Conservation (phyloP, 208 protist genomes). For the Trypanosoma platydactyli region DNA sequence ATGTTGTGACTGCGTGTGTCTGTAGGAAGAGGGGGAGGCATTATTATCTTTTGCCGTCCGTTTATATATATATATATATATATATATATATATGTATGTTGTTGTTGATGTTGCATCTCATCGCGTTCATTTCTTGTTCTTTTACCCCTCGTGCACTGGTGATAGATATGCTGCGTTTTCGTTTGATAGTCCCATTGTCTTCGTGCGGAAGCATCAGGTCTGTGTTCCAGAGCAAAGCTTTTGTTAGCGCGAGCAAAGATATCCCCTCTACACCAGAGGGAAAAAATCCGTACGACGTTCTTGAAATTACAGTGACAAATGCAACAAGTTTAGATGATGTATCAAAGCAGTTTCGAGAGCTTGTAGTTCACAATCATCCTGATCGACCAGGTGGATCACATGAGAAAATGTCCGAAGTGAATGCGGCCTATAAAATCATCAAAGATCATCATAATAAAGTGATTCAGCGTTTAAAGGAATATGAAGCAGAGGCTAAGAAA, state of each 20-base stretch:
- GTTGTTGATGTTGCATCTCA: not conserved
- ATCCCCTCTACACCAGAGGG: slow-evolving; percentile 82
- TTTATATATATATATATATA: not conserved
- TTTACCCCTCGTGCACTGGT: not conserved
- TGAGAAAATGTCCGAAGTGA: slow-evolving; percentile 90
- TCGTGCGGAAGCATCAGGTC: slow-evolving; percentile 28
- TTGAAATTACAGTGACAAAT: slow-evolving; percentile 77
- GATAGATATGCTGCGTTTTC: slow-evolving; percentile 24
- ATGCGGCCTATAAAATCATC: slow-evolving; percentile 87
- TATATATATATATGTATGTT: slow-evolving; percentile 2
- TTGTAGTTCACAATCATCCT: slow-evolving; percentile 88
- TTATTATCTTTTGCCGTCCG: no score
- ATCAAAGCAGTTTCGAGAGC: slow-evolving; percentile 82
- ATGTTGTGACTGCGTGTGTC: no score
- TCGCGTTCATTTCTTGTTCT: not conserved
- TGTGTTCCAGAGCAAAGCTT: slow-evolving; percentile 83
- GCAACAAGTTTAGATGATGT: slow-evolving; percentile 79
- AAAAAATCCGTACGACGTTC: slow-evolving; percentile 89
- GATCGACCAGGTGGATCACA: slow-evolving; percentile 87
- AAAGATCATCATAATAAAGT: slow-evolving; percentile 82
- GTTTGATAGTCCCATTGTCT: slow-evolving; percentile 8
- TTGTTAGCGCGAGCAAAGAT: slow-evolving; percentile 67
- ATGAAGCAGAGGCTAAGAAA: slow-evolving; percentile 52
- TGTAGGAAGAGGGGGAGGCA: no score
- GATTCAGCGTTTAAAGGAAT: slow-evolving; percentile 65